A percentile compares a stretch with the other conserved stretches of the same genome.
Conservation (phyloP, 345 rosid genomes). For the Toxicodendron radicans region DNA sequence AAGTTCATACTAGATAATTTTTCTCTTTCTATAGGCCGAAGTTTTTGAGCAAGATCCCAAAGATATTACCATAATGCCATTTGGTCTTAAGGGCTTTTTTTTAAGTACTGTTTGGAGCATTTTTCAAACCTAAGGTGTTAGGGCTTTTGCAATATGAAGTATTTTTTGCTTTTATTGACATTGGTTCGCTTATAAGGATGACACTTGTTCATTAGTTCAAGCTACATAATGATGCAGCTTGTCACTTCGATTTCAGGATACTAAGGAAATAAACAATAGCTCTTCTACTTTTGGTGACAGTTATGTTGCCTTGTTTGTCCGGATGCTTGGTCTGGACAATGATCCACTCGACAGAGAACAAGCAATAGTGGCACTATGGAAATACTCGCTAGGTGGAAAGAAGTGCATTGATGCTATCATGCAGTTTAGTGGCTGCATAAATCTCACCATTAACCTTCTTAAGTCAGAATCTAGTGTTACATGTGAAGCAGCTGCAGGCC, state of each 20-base stretch:
- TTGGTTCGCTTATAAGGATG: neutral
- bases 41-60: neutral
- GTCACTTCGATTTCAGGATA: constrained; percentile 45
- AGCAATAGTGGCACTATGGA: constrained; percentile 73
- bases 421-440: constrained; percentile 77
- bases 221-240: constrained; percentile 20
- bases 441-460: constrained; percentile 71
- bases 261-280: constrained; percentile 32
- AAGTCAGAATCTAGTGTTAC: constrained; percentile 59
- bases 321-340: constrained; percentile 89
- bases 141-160: neutral
- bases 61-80: neutral
- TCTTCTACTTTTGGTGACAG: constrained; percentile 56
- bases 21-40: neutral
- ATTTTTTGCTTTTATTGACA: neutral
- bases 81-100: neutral
- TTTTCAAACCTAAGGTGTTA: neutral
- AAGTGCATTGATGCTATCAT: constrained; percentile 71
- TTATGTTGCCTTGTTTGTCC: constrained; percentile 68
- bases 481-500: constrained; percentile 87
- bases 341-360: constrained; percentile 84
- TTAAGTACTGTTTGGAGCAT: neutral
- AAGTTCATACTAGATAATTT: neutral
- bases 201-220: constrained; percentile 9
- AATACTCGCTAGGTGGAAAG: constrained; percentile 80